These are phyloP conservation scores for Copromyces sp. DNA, from an alignment of 495 filamentous ascomycete species.

Conservation along the genomic window DNA sequence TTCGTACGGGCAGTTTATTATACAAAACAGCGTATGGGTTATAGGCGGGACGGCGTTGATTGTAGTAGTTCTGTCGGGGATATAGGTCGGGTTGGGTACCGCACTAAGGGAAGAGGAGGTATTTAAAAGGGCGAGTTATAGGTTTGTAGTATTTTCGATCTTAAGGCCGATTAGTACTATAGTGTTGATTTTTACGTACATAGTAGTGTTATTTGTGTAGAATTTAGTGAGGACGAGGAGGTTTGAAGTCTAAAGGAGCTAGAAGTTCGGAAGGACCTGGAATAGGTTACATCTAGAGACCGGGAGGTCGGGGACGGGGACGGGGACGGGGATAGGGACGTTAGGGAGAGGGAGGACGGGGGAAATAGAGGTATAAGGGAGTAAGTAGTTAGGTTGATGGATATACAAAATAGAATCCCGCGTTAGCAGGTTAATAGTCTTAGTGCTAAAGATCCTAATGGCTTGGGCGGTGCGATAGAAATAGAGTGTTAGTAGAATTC, in stretches of 20 bases:
- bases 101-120: too few species aligned
- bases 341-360: too few species aligned
- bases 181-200: background rate
- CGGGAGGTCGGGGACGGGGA: too few species aligned
- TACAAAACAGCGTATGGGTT: constrained; percentile 38
- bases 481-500: background rate
- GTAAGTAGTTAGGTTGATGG: too few species aligned
- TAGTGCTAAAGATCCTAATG: too few species aligned
- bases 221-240: background rate
- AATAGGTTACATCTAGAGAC: too few species aligned
- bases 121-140: constrained; percentile 42
- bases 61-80: constrained; percentile 42
- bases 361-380: too few species aligned
- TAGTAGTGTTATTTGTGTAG: background rate
- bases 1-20: constrained; percentile 27
- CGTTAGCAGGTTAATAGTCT: too few species aligned
- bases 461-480: too few species aligned
- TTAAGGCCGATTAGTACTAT: constrained; percentile 15
- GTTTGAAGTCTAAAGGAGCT: background rate
- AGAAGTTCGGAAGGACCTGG: too few species aligned
- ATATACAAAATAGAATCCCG: too few species aligned
- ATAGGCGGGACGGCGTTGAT: constrained; percentile 38
- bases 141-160: constrained; percentile 43
- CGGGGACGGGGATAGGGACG: too few species aligned
- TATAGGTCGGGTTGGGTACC: constrained; percentile 48